Evolutionary conservation across 1,139 yeast species (phyloP), one percentile per base, ranked within the genome.

Genomic region (Pichia sp.): DNA sequence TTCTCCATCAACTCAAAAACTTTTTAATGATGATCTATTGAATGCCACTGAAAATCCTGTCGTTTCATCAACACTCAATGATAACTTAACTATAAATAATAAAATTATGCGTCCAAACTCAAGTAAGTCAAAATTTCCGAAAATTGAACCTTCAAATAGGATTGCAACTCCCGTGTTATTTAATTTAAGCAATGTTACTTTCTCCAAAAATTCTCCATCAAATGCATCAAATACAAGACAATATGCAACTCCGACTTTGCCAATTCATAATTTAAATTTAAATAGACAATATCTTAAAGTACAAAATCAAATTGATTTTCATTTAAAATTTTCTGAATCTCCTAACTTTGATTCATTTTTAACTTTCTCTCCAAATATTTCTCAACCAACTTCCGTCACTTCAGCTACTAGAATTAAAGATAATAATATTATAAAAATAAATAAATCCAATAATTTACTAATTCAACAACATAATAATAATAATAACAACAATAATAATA

Each of bases 291-390:
- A 32, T 22, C 6, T 32, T 32, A 23, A 22, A 25, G 4, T 24
- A 12, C 27, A 33, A 5, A 37, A 32, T 22, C 39, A 35, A 10
- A 22, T 8, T 22, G 40, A 41, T 20, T 30, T 27, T 12, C 42
- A 39, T 25, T 29, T 30, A 20, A 40, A 35, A 25, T 37, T 26
- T 34, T 35, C 33, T 6, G 44, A 46, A 24, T 42, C 47, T 11
- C 48, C 50, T 22, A 42, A 45, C n/a, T 42, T 42, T 35, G 41
- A 42, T 27, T 35, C 42, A 1, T 48, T 47, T 29, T 27, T 43
- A 20, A 40, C 35, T 20, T 48, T 40, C 27, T 38, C 53, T 16
- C 43, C 51, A 16, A 48, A 32, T 23, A 25, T 31, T n/a, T 28
- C 24, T 30, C 48, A 44, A 8, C 35, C 39, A 26, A 35, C 33